These are phyloP conservation scores for Polytrichum formosum DNA, from an alignment of 225 moss, liverwort and hornwort species.

Conservation along the genomic window DNA sequence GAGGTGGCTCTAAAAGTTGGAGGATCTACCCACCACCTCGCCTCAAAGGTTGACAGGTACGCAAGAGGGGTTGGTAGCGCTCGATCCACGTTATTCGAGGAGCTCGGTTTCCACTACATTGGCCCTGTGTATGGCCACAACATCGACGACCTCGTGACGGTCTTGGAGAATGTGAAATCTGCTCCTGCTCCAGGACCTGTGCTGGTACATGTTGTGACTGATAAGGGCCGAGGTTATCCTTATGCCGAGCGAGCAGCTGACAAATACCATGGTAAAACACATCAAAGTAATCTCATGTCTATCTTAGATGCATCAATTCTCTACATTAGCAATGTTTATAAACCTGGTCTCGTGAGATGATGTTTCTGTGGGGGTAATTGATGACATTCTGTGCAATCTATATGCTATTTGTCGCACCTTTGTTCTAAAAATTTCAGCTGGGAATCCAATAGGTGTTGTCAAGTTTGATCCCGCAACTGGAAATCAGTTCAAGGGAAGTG, in stretches of 20 bases:
- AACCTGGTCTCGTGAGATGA: too few relatives aligned
- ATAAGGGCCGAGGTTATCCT: conserved; percentile 14
- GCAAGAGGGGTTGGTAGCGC: conserved; percentile 9
- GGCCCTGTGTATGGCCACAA: conserved; percentile 19
- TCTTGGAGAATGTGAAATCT: conserved; percentile 14
- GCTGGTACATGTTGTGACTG: conserved; percentile 13
- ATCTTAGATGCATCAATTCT: too few relatives aligned
- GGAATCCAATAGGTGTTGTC: conserved; percentile 10
- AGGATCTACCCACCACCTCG: conserved; percentile 6
- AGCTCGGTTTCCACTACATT: conserved; percentile 18
- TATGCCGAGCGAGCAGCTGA: conserved; percentile 14
- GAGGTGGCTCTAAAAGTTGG: conserved; percentile 9
- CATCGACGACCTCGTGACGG: conserved; percentile 11
- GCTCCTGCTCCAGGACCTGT: conserved; percentile 12
- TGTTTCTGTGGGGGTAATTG: too few relatives aligned
- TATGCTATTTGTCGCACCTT: too few relatives aligned
- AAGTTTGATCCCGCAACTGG: conserved; percentile 21
- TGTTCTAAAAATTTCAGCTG: not conserved
- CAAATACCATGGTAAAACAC: conserved; percentile 12
- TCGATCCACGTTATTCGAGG: conserved; percentile 9
- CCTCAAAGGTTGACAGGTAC: conserved; percentile 16
- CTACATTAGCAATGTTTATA: too few relatives aligned
- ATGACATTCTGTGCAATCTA: too few relatives aligned
- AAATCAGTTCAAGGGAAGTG: conserved; percentile 3
- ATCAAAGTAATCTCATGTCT: too few relatives aligned